Evolutionary conservation across 495 filamentous ascomycete species (phyloP).

Genomic region (Lentithecium fluviatile): DNA sequence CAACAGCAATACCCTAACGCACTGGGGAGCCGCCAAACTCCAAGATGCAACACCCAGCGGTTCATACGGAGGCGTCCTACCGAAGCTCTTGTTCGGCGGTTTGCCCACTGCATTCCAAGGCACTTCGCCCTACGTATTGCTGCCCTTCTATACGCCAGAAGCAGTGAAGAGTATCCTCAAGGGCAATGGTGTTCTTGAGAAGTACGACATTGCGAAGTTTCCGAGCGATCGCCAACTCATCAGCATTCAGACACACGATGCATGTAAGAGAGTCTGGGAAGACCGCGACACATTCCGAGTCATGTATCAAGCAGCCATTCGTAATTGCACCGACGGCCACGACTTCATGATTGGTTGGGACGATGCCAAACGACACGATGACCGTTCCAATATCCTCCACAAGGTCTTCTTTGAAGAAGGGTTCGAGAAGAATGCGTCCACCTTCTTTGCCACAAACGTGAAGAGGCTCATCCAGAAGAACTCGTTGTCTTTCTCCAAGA

Average conservation of each 20-base stretch:
- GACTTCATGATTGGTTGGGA: slow-evolving; percentile 49
- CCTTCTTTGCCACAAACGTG: slow-evolving; percentile 42
- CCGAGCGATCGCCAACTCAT: slow-evolving; percentile 36
- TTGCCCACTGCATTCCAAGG: slow-evolving; percentile 34
- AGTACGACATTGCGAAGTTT: slow-evolving; percentile 43
- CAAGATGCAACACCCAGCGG: slow-evolving; percentile 31
- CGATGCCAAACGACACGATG: slow-evolving; percentile 41
- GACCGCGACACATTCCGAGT: slow-evolving; percentile 46
- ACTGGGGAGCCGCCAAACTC: slow-evolving; percentile 41
- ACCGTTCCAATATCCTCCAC: slow-evolving; percentile 40
- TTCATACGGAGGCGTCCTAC: slow-evolving; percentile 41
- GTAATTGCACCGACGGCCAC: slow-evolving; percentile 42
- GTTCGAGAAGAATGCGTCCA: slow-evolving; percentile 43
- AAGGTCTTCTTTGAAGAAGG: slow-evolving; percentile 46
- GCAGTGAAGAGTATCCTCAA: slow-evolving; percentile 54
- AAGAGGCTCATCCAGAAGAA: slow-evolving; percentile 41
- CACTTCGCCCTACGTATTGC: slow-evolving; percentile 44
- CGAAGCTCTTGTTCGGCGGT: slow-evolving; percentile 35
- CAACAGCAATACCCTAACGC: slow-evolving; percentile 39
- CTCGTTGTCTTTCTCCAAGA: slow-evolving; percentile 40
- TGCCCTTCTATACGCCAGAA: slow-evolving; percentile 47
- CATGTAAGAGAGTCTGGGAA: slow-evolving; percentile 44
- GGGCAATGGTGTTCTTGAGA: slow-evolving; percentile 48
- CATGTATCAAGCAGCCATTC: slow-evolving; percentile 46
- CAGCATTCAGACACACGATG: slow-evolving; percentile 44